Conservation (phyloP, 139 green algal species). For the Cymbomonas tetramitiformis region DNA sequence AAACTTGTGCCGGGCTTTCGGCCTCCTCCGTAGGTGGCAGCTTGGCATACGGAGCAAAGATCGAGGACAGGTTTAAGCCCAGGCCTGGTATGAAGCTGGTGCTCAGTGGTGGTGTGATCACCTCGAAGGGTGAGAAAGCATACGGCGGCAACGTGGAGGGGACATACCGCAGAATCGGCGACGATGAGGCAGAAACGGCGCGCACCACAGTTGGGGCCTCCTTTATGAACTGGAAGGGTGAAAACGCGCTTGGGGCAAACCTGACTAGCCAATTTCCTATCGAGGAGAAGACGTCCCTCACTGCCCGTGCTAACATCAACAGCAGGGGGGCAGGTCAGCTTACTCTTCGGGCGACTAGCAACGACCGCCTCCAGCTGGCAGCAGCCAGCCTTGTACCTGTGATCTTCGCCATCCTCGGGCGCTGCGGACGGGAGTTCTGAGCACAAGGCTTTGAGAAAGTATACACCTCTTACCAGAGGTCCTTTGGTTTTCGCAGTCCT, state of each 20-base stretch:
- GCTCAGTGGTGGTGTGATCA: conserved; percentile 30
- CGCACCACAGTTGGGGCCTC: conserved; percentile 32
- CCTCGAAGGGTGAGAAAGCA: conserved; percentile 22
- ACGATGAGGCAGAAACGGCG: conserved; percentile 7
- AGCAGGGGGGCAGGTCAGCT: conserved; percentile 33
- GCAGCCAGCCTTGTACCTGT: conserved; percentile 26
- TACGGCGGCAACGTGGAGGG: conserved; percentile 27
- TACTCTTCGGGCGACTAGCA: conserved; percentile 31
- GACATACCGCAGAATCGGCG: background rate
- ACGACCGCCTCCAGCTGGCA: conserved; percentile 35
- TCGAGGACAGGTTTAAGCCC: conserved; percentile 12
- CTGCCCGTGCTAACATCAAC: conserved; percentile 27
- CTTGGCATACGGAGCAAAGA: conserved; percentile 23
- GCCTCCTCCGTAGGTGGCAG: conserved; percentile 16
- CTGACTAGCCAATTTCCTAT: conserved; percentile 30
- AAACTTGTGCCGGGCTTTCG: conserved; percentile 24
- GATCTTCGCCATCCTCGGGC: conserved; percentile 18
- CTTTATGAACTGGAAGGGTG: conserved; percentile 44
- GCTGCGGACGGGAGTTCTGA: conserved; percentile 6
- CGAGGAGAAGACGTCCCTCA: conserved; percentile 24
- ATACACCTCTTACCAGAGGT: background rate
- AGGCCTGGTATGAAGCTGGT: conserved; percentile 26
- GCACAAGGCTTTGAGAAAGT: background rate
- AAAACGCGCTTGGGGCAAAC: conserved; percentile 48
- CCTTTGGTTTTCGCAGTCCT: background rate